phyloP scores from a whole-genome alignment of 192 early-diverging fungal genomes.

The Irineochytrium annulatum region DNA sequence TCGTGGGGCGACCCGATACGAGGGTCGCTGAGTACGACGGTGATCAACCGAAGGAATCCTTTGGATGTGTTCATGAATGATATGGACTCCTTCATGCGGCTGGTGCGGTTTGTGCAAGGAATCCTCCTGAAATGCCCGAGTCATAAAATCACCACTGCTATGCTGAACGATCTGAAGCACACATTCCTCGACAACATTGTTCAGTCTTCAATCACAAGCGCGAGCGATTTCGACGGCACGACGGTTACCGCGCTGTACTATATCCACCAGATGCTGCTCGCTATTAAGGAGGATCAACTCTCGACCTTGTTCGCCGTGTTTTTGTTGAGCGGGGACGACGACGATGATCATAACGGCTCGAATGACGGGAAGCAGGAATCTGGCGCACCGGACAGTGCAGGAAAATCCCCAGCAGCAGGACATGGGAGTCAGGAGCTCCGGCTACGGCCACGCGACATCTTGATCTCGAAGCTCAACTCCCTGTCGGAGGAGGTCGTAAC shows the following conservation, averaged over 20 bases:
- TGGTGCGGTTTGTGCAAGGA: conserved; percentile 71
- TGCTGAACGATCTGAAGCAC: conserved; percentile 66
- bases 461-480: conserved; percentile 85
- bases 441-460: conserved; percentile 51
- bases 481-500: conserved; percentile 82
- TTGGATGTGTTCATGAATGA: conserved; percentile 64
- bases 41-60: neutral
- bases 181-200: conserved; percentile 85
- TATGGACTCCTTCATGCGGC: conserved; percentile 63
- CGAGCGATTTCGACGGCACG: conserved; percentile 88
- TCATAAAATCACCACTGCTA: conserved; percentile 47
- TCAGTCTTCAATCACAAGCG: conserved; percentile 76
- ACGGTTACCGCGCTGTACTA: conserved; percentile 87
- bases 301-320: conserved; percentile 72
- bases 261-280: conserved; percentile 75
- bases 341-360: conserved; percentile 8
- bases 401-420: no score
- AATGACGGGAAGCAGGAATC: neutral
- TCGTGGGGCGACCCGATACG: conserved; percentile 12
- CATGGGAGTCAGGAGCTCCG: conserved; percentile 28
- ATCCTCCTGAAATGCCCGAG: conserved; percentile 68
- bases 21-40: conserved; percentile 30
- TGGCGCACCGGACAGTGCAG: no score
- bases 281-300: conserved; percentile 63
- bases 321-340: conserved; percentile 62